Base-by-base conservation (phyloP, 2,329 filamentous ascomycete genomes). In the Aspergillus sp. region DNA sequence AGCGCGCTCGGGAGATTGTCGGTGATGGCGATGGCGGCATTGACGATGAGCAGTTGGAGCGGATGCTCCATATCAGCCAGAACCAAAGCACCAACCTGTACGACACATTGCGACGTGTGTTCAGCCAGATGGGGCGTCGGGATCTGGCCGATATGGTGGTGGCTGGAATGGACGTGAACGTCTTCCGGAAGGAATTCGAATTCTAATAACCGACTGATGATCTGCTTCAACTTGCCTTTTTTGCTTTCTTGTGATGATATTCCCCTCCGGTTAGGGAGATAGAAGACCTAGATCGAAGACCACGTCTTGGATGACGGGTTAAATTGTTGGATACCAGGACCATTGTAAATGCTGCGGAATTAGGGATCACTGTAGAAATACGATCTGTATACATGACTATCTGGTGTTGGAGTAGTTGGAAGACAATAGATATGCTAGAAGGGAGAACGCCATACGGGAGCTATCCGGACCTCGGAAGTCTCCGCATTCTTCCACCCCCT, bases 81-180 rank as follows among this genome's bases (percentile, higher is more conserved):
- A 99, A 99, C 74, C 86, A 95, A 69, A 96, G 90, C 77, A 96
- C 92, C 46, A 99, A 96, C 65, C 77, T 99, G 53, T 96, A 96
- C 72, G 95, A 99, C 71, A 99, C 95, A 11, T 76, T 99, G 56
- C 79, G 93, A 56, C 80, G 95, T 54, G 94, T 97, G n/a, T 97
- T 99, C 73, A 92, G 86, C 9, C 90, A 95, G 76, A 97, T 99
- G 94, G 88, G 88, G 2, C 78, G 94, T 52, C 79, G 90, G 51
- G 94, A 99, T 73, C 70, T 99, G 66, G 88, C 88, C 3, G 92
- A 97, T 69, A 82, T 86, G 76, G 94, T 96, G 5, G 86, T 92
- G 11, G 84, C 86, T 1, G 93, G 92, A 22, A 93, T 99, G 77
- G 90, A 97, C 74, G 86, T 96, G 22, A 90, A 94, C 66, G 78